Evolutionary conservation across 1,284 basidiomycete species (phyloP).

Genomic region (Ceratorhiza oryzae-sativae): DNA sequence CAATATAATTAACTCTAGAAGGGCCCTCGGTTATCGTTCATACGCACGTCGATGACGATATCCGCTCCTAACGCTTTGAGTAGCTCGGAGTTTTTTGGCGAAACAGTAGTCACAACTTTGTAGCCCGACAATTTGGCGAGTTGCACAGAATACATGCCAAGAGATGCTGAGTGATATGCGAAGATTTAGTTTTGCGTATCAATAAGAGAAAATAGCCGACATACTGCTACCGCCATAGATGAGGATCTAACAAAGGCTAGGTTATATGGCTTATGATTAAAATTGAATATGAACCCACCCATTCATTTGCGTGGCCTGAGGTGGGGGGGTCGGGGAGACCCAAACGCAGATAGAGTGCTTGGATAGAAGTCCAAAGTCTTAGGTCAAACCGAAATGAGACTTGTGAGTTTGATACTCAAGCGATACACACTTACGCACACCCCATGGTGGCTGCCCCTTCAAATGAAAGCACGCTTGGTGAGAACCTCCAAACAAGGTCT

Average conservation of each 20-base stretch:
- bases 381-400: background rate
- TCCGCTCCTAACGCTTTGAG: slow-evolving; percentile 51
- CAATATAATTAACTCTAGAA: too few relatives aligned
- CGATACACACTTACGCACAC: slow-evolving; percentile 28
- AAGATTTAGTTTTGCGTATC: too few relatives aligned
- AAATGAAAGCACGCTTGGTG: slow-evolving; percentile 44
- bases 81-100: slow-evolving; percentile 49
- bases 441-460: slow-evolving; percentile 47
- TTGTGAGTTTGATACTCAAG: background rate
- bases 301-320: background rate
- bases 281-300: too few relatives aligned
- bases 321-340: slow-evolving; percentile 42
- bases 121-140: slow-evolving; percentile 50
- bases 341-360: slow-evolving; percentile 46
- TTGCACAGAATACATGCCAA: slow-evolving; percentile 50
- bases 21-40: background rate
- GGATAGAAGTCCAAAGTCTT: slow-evolving; percentile 45
- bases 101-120: slow-evolving; percentile 50
- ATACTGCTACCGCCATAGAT: slow-evolving; percentile 33
- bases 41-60: slow-evolving; percentile 46
- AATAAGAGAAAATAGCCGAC: too few relatives aligned
- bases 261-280: too few relatives aligned
- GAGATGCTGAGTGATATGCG: slow-evolving; percentile 41
- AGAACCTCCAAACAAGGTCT: slow-evolving; percentile 38
- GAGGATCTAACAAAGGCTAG: too few relatives aligned